Evolutionary conservation across 2,329 filamentous ascomycete genomes (phyloP).

Genomic region (Cytospora schulzeri): DNA sequence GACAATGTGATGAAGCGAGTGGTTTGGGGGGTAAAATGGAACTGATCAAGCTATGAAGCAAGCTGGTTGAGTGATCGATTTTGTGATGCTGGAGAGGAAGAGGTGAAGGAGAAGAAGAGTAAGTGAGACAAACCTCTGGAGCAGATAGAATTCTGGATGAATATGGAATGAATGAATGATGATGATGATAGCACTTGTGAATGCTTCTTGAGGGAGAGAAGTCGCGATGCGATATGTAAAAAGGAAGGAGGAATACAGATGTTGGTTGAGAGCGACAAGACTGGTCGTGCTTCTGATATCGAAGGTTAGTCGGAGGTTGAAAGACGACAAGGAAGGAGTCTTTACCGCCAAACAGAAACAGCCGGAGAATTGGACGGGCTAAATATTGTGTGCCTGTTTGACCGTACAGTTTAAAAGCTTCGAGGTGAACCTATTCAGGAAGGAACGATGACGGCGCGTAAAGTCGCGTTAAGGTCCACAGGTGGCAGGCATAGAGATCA

Average conservation of each 20-base stretch:
- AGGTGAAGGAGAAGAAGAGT: constrained; percentile 26
- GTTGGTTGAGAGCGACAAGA: not conserved
- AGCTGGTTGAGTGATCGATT: constrained; percentile 51
- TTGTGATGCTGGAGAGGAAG: constrained; percentile 39
- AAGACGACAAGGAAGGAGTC: constrained; percentile 26
- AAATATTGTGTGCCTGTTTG: not conserved
- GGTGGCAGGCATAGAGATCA: not conserved
- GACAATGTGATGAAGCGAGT: constrained; percentile 57
- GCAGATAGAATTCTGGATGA: not conserved
- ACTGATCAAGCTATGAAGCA: constrained; percentile 62
- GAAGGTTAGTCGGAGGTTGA: not conserved
- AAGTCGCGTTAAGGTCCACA: not conserved
- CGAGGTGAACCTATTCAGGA: not conserved
- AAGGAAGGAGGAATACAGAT: constrained; percentile 16
- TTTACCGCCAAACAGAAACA: constrained; percentile 24
- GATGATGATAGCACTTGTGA: constrained; percentile 3
- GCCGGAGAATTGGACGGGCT: not conserved
- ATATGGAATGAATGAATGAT: too few relatives aligned
- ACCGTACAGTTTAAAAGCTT: not conserved
- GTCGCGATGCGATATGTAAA: constrained; percentile 8
- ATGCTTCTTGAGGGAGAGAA: constrained; percentile 17
- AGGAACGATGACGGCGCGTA: constrained; percentile 1
- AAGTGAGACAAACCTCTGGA: constrained; percentile 15
- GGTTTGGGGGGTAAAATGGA: constrained; percentile 53
- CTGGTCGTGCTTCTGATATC: not conserved